Evolutionary conservation across 1,284 basidiomycete species (phyloP).

Genomic region (Leucoagaricus sp.): DNA sequence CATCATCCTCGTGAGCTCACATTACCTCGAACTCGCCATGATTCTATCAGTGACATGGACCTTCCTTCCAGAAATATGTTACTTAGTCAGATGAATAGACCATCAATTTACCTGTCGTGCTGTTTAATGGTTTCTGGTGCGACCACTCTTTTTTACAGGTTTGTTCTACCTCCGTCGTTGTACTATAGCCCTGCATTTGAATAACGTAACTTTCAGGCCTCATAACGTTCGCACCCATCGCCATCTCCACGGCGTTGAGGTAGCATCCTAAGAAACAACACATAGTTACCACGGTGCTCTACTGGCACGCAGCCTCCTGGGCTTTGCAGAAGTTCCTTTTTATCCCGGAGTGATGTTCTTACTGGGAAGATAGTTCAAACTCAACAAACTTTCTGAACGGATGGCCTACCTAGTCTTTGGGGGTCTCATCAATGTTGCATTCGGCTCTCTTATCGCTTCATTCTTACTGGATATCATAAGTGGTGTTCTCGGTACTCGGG

Average conservation of each 20-base stretch:
- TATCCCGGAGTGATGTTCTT: constrained; percentile 73
- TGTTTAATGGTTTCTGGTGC: constrained; percentile 78
- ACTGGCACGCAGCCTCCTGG: constrained; percentile 76
- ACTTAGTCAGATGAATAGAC: constrained; percentile 68
- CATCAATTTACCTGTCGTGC: constrained; percentile 70
- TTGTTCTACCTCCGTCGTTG: background rate
- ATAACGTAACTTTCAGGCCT: constrained; percentile 40
- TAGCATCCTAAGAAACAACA: background rate
- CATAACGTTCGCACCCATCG: constrained; percentile 33
- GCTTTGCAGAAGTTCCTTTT: constrained; percentile 72
- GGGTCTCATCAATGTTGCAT: constrained; percentile 79
- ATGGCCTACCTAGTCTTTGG: constrained; percentile 76
- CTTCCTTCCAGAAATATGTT: constrained; percentile 63
- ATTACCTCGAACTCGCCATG: background rate
- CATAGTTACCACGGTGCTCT: constrained; percentile 66
- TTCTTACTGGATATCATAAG: constrained; percentile 73
- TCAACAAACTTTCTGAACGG: constrained; percentile 67
- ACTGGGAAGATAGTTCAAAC: constrained; percentile 74
- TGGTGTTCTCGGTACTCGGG: constrained; percentile 65
- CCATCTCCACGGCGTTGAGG: background rate
- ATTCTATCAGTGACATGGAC: background rate
- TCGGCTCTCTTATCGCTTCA: constrained; percentile 80
- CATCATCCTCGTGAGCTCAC: constrained; percentile 62
- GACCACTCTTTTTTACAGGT: constrained; percentile 66
- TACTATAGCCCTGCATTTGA: background rate